Evolutionary conservation across 768 basidiomycete species (phyloP).

Genomic region (Candolleomyces efflorescens): DNA sequence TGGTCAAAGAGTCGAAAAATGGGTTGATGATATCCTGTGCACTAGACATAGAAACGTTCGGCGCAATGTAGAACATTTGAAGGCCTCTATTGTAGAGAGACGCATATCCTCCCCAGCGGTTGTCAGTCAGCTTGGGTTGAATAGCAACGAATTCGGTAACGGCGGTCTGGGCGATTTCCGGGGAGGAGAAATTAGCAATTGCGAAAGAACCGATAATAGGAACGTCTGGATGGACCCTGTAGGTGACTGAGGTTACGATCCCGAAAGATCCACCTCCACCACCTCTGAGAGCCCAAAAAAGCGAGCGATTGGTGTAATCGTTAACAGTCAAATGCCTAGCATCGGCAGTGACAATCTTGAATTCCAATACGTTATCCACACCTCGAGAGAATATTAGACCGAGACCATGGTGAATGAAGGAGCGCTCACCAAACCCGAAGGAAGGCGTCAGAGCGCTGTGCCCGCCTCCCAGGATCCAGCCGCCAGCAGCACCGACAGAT

Average conservation of each 20-base stretch:
- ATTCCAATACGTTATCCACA: conserved; percentile 44
- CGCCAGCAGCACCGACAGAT: conserved; percentile 44
- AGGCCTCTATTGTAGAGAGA: conserved; percentile 16
- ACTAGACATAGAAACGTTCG: conserved; percentile 30
- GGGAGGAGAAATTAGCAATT: conserved; percentile 26
- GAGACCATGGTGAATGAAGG: conserved; percentile 11
- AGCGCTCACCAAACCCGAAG: conserved; percentile 36
- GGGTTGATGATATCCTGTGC: conserved; percentile 30
- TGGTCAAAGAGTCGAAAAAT: conserved; percentile 22
- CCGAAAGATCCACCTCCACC: conserved; percentile 48
- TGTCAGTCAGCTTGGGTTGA: conserved; percentile 33
- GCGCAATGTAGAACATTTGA: conserved; percentile 21
- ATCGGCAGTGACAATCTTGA: conserved; percentile 38
- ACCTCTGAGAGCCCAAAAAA: conserved; percentile 53
- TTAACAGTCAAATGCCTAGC: conserved; percentile 38
- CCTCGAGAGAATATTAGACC: conserved; percentile 24
- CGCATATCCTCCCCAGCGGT: conserved; percentile 40
- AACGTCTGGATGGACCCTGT: conserved; percentile 34
- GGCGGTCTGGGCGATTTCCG: conserved; percentile 21
- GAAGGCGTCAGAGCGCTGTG: conserved; percentile 36
- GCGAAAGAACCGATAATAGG: conserved; percentile 27
- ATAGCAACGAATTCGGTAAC: conserved; percentile 30
- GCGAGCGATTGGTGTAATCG: conserved; percentile 33
- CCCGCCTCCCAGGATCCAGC: conserved; percentile 46
- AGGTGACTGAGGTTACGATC: conserved; percentile 44